Evolutionary conservation across 805 yeast genomes (phyloP), one percentile per base, ranked within the genome.

Genomic region (Torulaspora gathmanii): DNA sequence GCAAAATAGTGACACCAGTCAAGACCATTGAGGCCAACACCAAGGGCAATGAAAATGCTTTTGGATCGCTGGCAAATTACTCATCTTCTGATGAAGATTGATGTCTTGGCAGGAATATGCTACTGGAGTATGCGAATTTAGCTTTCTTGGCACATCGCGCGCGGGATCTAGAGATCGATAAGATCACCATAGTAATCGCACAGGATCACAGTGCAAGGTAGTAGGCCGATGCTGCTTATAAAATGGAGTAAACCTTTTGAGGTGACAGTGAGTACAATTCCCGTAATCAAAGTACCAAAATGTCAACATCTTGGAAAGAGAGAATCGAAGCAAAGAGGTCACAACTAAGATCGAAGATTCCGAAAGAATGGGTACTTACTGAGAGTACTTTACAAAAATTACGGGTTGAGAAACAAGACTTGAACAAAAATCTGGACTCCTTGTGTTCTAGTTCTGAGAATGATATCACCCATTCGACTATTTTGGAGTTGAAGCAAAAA

Each of bases 381-480:
- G 46, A 44, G 4, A 40, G 45, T 28, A 53, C 37, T 5, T 45
- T 50, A 9, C 16, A 28, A 15, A 33, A 31, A 27, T 19, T 52
- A 15, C 40, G 42, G 13, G 19, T 31, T 23, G 49, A 46, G 30
- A 41, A 46, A 22, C 48, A 49, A n/a, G 37, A 45, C 34, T 40
- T 56, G n/a, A 25, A 42, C 26, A 33, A 29, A 23, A 48, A 50
- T 33, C 30, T 55, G 9, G 58, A 56, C 27, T 16, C 30, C 5
- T 25, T 43, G 13, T 44, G 55, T 15, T 35, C 61, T 4, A 33
- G 36, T 13, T 9, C 37, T 9, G 61, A 56, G 36, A 48, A 48
- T 36, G 43, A 13, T 5, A 55, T 56, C 15, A 54, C 60, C 2
- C 36, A 52, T 22, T 47, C 51, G n/a, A 50, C 58, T 4, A 42